Conservation (phyloP, 164 flowering plant species). For the Stephania cephalantha region DNA sequence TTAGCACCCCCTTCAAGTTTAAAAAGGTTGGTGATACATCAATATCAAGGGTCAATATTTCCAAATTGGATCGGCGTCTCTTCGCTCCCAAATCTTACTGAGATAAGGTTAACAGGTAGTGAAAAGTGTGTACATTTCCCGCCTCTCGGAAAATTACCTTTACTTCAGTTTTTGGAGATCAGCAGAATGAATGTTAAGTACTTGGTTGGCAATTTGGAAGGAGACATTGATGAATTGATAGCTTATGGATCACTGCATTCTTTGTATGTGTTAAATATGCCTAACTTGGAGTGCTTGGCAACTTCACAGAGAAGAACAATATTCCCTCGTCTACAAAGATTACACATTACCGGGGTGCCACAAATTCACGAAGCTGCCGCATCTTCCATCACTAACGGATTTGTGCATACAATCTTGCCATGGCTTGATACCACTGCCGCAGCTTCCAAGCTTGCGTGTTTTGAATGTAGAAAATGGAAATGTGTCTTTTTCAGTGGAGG, state of each 20-base stretch:
- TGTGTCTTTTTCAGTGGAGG: neutral
- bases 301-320: neutral
- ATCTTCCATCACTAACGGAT: neutral
- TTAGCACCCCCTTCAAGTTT: slow-evolving; percentile 2
- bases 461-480: neutral
- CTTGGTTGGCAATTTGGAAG: neutral
- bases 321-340: slow-evolving; percentile 3
- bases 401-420: neutral
- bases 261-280: neutral
- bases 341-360: neutral
- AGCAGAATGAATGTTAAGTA: neutral
- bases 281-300: neutral
- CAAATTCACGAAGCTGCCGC: neutral
- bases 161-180: neutral
- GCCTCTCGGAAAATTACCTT: neutral
- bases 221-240: neutral
- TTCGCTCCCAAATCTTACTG: neutral
- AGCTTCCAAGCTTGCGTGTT: neutral
- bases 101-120: neutral
- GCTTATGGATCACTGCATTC: neutral
- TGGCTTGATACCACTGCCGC: neutral
- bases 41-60: neutral
- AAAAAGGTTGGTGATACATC: neutral
- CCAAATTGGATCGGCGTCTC: slow-evolving; percentile 4
- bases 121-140: neutral